Conservation (phyloP, 257 asterid genomes). For the Buddleja alternifolia region DNA sequence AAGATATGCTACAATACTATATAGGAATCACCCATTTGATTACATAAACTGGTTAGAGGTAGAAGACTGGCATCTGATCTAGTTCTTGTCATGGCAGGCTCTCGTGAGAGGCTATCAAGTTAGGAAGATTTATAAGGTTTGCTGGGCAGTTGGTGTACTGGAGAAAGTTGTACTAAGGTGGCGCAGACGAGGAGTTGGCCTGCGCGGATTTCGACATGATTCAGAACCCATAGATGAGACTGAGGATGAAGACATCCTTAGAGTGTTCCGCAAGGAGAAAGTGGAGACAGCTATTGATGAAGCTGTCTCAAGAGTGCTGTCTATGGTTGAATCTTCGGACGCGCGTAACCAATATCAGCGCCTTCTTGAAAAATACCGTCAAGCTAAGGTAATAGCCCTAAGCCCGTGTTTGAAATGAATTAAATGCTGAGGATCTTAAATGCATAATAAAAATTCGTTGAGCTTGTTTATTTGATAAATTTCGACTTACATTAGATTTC, state of each 20-base stretch:
- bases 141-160: conserved; percentile 94
- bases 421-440: too few relatives aligned
- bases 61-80: neutral
- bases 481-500: too few relatives aligned
- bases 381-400: conserved; percentile 72
- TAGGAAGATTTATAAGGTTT: conserved; percentile 70
- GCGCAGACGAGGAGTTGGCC: conserved; percentile 85
- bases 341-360: conserved; percentile 95
- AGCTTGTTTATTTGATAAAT: too few relatives aligned
- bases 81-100: conserved; percentile 57
- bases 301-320: conserved; percentile 87
- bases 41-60: neutral
- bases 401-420: too few relatives aligned
- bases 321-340: conserved; percentile 80
- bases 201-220: conserved; percentile 76
- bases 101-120: conserved; percentile 95
- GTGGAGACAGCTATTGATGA: conserved; percentile 81
- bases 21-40: too few relatives aligned
- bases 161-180: conserved; percentile 92
- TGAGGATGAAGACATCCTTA: conserved; percentile 82
- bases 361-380: conserved; percentile 70
- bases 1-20: too few relatives aligned
- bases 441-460: too few relatives aligned
- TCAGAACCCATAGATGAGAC: conserved; percentile 51
- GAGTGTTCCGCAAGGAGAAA: conserved; percentile 80